phyloP scores from a whole-genome alignment of 805 yeast genomes.

The Sugiyamaella floridensis region DNA sequence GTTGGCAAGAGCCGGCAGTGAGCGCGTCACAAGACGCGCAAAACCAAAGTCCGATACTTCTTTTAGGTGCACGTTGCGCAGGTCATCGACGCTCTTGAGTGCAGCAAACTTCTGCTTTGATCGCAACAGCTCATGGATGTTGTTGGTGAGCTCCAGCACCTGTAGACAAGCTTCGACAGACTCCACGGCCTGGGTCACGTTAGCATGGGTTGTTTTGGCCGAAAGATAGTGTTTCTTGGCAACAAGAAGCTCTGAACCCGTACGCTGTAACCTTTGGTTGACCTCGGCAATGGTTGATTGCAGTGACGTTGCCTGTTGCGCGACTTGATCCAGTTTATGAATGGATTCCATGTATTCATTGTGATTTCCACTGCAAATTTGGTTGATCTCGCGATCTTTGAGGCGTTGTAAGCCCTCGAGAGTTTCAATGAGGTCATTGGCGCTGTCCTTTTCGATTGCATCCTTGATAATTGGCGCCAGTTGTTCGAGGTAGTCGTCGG shows the following conservation, averaged over 20 bases:
- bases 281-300: constrained; percentile 49
- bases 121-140: constrained; percentile 71
- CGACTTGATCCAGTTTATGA: constrained; percentile 55
- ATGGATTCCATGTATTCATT: constrained; percentile 44
- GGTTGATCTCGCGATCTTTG: constrained; percentile 58
- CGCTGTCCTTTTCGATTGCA: constrained; percentile 47
- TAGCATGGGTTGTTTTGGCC: constrained; percentile 54
- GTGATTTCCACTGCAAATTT: constrained; percentile 55
- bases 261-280: constrained; percentile 49
- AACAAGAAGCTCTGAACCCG: constrained; percentile 57
- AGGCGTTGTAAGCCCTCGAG: constrained; percentile 51
- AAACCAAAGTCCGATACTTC: constrained; percentile 65
- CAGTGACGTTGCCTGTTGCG: constrained; percentile 49
- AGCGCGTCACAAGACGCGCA: constrained; percentile 61
- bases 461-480: constrained; percentile 67
- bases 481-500: constrained; percentile 69
- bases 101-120: constrained; percentile 78
- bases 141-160: constrained; percentile 79
- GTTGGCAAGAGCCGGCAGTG: constrained; percentile 68
- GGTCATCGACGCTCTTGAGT: constrained; percentile 69
- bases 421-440: constrained; percentile 49
- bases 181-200: constrained; percentile 63
- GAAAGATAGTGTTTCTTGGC: constrained; percentile 53
- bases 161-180: constrained; percentile 68
- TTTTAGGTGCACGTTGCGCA: constrained; percentile 60